A percentile compares a stretch with the other conserved stretches of the same genome.
Evolutionary conservation across 2,329 filamentous ascomycete genomes (phyloP).

Genomic region (Aspergillus phoenicis): DNA sequence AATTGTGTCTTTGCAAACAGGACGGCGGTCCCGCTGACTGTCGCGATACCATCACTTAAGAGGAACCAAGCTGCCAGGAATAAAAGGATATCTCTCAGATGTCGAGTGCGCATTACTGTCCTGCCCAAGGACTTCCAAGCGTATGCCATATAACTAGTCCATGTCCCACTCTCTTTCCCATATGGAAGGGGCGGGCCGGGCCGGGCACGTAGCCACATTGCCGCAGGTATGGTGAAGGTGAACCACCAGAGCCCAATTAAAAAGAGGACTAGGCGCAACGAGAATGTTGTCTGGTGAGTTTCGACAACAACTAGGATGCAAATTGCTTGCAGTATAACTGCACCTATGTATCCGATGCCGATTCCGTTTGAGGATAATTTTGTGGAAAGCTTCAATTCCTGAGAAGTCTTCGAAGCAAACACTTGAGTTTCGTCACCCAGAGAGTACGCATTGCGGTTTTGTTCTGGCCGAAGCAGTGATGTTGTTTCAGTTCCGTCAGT

Average conservation of each 20-base stretch:
- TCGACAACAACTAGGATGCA: slow-evolving; percentile 75
- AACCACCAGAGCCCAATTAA: slow-evolving; percentile 92
- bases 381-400: slow-evolving; percentile 79
- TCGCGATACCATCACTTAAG: slow-evolving; percentile 90
- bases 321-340: slow-evolving; percentile 78
- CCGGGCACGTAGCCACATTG: slow-evolving; percentile 81
- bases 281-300: slow-evolving; percentile 77
- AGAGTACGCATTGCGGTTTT: slow-evolving; percentile 9
- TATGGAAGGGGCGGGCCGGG: slow-evolving; percentile 78
- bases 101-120: slow-evolving; percentile 73
- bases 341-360: slow-evolving; percentile 88
- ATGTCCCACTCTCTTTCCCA: slow-evolving; percentile 51
- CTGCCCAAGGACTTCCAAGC: slow-evolving; percentile 85
- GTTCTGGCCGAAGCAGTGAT: slow-evolving; percentile 28
- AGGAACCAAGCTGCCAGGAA: slow-evolving; percentile 94
- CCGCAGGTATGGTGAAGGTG: slow-evolving; percentile 83
- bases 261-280: slow-evolving; percentile 83
- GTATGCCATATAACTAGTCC: slow-evolving; percentile 73
- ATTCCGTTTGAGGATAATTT: slow-evolving; percentile 91
- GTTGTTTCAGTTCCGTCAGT: slow-evolving; percentile 25
- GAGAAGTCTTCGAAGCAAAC: slow-evolving; percentile 46
- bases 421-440: slow-evolving; percentile 7
- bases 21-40: slow-evolving; percentile 90
- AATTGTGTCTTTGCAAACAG: slow-evolving; percentile 93
- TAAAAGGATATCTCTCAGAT: slow-evolving; percentile 76